Evolutionary conservation across 352 stramenopile species (phyloP), one percentile per base, ranked within the genome.

Genomic region (Pythium coloratum): DNA sequence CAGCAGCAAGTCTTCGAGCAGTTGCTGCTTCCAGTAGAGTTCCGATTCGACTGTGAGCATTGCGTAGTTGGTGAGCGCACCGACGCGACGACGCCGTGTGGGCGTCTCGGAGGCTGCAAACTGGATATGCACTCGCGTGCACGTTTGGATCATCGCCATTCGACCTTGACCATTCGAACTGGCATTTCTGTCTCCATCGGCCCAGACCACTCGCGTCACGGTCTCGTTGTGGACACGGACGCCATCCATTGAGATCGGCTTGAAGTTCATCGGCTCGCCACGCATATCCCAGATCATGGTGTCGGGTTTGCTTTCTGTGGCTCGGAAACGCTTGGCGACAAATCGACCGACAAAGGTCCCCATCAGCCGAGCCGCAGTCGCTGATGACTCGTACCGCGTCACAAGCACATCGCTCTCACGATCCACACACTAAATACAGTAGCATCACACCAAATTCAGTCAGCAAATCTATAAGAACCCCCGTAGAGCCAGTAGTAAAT

Each of bases 171-270:
- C 16, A 6, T 6, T 33, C 20, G 20, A 30, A 32, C n/a, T 53
- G 2, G 46, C 30, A 6, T 53, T 20, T 16, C 4, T 32, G 38
- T 13, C 13, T 20, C 46, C 46, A 10, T 53, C 46, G n/a, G 46
- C 46, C 46, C 46, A 53, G 13, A 60, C 55, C 6, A 60, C 55
- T 14, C 55, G 55, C 55, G 40, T 47, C 32, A 60, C 33, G 7
- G 33, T 49, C 55, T 60, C 55, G 18, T 33, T 32, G 36, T 60
- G 30, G 26, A 49, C 40, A 2, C 55, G 55, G 5, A 60, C 20
- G 34, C 55, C 55, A 18, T 60, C 55, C 55, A 60, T 60, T 3
- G 55, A 50, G n/a, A 60, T 60, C 3, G 55, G 55, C 55, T 60
- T 60, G 33, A 60, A 60, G 16, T 44, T 13, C 9, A 47, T 9